Evolutionary conservation across 2,329 filamentous ascomycete genomes (phyloP).

Genomic region (Ceratocystis colombiana): DNA sequence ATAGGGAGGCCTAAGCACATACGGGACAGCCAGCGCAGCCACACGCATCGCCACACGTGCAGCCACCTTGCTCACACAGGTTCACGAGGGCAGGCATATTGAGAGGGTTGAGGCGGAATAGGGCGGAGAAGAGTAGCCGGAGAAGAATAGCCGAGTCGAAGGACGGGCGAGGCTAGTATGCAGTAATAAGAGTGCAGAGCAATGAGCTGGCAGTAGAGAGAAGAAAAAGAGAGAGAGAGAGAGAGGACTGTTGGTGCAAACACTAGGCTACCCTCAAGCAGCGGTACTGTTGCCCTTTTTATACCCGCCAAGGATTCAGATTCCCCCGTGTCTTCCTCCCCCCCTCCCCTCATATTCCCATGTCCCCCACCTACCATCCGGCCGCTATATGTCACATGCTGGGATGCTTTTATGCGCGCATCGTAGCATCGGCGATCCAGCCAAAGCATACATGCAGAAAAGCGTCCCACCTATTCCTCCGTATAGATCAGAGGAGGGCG

Average conservation of each 20-base stretch:
- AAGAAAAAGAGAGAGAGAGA: background rate
- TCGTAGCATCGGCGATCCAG: background rate
- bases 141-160: background rate
- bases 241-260: background rate
- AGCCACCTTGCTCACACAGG: conserved; percentile 34
- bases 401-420: conserved; percentile 7
- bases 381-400: conserved; percentile 12
- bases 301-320: background rate
- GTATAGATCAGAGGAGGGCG: too few relatives aligned
- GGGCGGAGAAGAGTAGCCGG: background rate
- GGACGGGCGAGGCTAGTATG: too few relatives aligned
- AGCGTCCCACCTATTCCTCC: background rate
- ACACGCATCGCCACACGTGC: conserved; percentile 37
- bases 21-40: conserved; percentile 38
- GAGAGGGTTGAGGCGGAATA: conserved; percentile 20
- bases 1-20: conserved; percentile 28
- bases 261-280: too few relatives aligned
- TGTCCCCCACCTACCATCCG: background rate
- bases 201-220: too few relatives aligned
- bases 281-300: background rate
- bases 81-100: conserved; percentile 39
- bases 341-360: background rate
- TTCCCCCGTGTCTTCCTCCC: background rate
- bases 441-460: background rate
- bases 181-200: too few relatives aligned